Conservation (phyloP, 148 eudicot species). For the Vaccinium myrtillus region DNA sequence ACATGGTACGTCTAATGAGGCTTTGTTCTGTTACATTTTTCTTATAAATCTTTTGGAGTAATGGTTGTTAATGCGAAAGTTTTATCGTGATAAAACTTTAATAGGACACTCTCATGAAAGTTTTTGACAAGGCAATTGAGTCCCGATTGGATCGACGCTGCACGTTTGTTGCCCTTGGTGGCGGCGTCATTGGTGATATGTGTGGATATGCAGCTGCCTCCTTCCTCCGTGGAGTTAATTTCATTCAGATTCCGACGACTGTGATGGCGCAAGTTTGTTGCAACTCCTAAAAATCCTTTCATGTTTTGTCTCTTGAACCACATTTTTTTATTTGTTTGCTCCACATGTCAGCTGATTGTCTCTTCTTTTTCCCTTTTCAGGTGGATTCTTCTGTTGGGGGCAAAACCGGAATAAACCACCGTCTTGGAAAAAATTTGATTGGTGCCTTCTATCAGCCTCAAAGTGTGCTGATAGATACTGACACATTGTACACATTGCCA, state of each 20-base stretch:
- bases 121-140: constrained; percentile 93
- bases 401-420: constrained; percentile 94
- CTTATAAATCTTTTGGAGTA: neutral
- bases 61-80: constrained; percentile 8
- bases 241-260: constrained; percentile 95
- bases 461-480: constrained; percentile 86
- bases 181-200: constrained; percentile 98
- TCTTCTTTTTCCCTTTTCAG: constrained; percentile 33
- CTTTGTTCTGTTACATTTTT: constrained; percentile 1
- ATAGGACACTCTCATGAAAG: constrained; percentile 88
- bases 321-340: neutral
- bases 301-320: neutral
- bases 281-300: neutral
- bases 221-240: constrained; percentile 85
- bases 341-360: neutral
- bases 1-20: constrained; percentile 64
- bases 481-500: constrained; percentile 82
- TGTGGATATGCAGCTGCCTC: constrained; percentile 98
- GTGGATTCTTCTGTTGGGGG: constrained; percentile 99
- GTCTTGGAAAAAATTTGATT: constrained; percentile 80
- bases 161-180: constrained; percentile 96
- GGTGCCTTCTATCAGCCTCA: constrained; percentile 98
- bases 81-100: neutral
- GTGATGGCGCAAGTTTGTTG: constrained; percentile 86
- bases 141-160: constrained; percentile 81